Base-by-base conservation (phyloP, 176 grass and related monocot genomes). In the Aegilops tauschii region DNA sequence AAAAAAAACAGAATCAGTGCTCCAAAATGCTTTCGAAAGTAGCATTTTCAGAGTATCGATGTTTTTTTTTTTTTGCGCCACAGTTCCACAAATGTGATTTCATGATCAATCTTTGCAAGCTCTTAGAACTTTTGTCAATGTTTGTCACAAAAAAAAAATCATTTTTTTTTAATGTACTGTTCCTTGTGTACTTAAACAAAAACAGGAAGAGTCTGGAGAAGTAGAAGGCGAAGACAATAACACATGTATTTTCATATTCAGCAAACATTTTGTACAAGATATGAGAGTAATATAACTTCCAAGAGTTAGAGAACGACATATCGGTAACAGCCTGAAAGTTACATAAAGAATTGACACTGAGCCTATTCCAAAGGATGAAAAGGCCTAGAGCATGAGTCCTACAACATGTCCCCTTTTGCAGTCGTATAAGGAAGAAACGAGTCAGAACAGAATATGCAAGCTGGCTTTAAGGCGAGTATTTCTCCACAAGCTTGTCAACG, bases 401-500 rank as follows among this genome's bases (percentile, higher is more conserved):
- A 28, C 80, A 83, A 11, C 68, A 77, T 85, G 80, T 35, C 65
- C 31, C 39, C 12, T 65, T 65, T 50, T 66, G 65, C 72, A 84
- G 58, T 4, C 37, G 68, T 69, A 32, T 80, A 87, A 75, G 29
- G 28, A 84, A 87, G 17, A 83, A 78, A 72, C 16, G 17, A 73
- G 31, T 78, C 32, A 45, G 35, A 68, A 59, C 49, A 20, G 7
- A 85, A 71, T 77, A 31, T 85, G 45, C 62, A 69, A 2, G 12
- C 49, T 75, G 17, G 37, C 59, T 80, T 84, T 88, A 91, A 63
- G 90, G 29, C 28, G 82, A 86, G 81, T 90, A 90, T 80, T 97
- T 95, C n/a, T 83, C 58, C 25, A 97, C 87, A 76, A 99, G 92
- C 83, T 95, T 99, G 81, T 95, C 81, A 8, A 99, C 94, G 61